These are phyloP conservation scores for Abelmoschus esculentus DNA, from an alignment of 345 rosid genomes.

Conservation along the genomic window DNA sequence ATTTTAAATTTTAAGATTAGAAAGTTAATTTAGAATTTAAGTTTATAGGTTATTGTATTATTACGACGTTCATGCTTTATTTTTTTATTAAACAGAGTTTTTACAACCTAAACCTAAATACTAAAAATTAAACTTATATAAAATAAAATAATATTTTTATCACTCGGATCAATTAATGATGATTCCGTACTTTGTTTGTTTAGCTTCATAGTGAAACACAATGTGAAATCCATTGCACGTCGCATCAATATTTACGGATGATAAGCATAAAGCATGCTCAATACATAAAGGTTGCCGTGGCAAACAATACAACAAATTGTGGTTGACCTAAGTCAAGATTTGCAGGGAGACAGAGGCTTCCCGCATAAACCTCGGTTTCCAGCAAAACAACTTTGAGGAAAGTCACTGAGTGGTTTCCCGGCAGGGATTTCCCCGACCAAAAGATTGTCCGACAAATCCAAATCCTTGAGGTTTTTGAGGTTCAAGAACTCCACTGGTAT, in stretches of 20 bases:
- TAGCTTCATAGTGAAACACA: background rate
- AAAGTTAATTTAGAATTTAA: too few relatives aligned
- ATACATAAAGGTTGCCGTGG: background rate
- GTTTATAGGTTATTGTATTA: too few relatives aligned
- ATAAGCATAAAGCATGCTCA: background rate
- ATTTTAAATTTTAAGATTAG: too few relatives aligned
- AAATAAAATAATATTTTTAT: too few relatives aligned
- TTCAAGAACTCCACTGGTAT: slow-evolving; percentile 38
- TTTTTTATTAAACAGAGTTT: too few relatives aligned
- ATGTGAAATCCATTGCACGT: background rate
- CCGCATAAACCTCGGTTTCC: slow-evolving; percentile 57
- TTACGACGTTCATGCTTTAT: too few relatives aligned
- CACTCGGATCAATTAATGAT: too few relatives aligned
- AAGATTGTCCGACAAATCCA: slow-evolving; percentile 44
- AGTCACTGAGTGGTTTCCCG: slow-evolving; percentile 41
- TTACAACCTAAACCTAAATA: too few relatives aligned
- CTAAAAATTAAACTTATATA: too few relatives aligned
- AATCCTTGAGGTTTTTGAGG: slow-evolving; percentile 34
- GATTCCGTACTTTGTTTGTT: background rate
- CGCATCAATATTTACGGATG: background rate
- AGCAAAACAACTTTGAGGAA: slow-evolving; percentile 36
- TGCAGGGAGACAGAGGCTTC: slow-evolving; percentile 45
- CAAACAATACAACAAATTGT: background rate
- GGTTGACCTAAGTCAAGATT: background rate
- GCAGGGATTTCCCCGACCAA: slow-evolving; percentile 41